Evolutionary conservation across 306 rosid species (phyloP).

Genomic region (Casuarina glauca): DNA sequence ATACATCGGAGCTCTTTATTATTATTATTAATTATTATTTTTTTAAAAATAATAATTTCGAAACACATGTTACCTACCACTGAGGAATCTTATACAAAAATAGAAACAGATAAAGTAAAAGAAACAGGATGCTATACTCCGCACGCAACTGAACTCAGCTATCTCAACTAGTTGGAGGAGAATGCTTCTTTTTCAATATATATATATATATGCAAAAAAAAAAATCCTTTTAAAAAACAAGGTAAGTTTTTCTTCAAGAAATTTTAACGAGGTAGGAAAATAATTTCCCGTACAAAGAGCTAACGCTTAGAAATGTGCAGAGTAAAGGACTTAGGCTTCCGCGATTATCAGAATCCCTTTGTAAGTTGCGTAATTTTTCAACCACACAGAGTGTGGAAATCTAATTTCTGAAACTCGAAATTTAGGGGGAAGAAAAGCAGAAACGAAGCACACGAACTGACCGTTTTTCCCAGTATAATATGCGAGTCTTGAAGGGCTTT

Average conservation of each 20-base stretch:
- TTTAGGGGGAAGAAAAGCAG: neutral
- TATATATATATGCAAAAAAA: too few species aligned
- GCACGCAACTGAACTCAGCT: neutral
- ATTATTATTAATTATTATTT: neutral
- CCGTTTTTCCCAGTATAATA: slow-evolving; percentile 57
- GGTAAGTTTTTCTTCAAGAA: neutral
- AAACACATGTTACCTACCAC: too few species aligned
- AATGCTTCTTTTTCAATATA: neutral
- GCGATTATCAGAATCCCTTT: neutral
- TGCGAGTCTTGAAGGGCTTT: slow-evolving; percentile 59
- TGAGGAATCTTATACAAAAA: neutral
- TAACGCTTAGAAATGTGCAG: neutral
- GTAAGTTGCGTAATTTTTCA: neutral
- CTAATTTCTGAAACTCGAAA: neutral
- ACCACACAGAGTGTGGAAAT: neutral
- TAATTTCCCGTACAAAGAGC: neutral
- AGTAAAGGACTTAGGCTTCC: neutral
- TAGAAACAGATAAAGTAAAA: too few species aligned
- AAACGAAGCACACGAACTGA: neutral
- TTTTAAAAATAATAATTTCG: too few species aligned
- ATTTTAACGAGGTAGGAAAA: neutral
- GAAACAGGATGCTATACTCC: neutral
- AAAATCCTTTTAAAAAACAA: neutral
- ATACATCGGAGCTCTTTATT: neutral
- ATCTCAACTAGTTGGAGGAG: neutral